phyloP scores from a whole-genome alignment of 495 filamentous ascomycete species.

The Thermochaetoides thermophila region DNA sequence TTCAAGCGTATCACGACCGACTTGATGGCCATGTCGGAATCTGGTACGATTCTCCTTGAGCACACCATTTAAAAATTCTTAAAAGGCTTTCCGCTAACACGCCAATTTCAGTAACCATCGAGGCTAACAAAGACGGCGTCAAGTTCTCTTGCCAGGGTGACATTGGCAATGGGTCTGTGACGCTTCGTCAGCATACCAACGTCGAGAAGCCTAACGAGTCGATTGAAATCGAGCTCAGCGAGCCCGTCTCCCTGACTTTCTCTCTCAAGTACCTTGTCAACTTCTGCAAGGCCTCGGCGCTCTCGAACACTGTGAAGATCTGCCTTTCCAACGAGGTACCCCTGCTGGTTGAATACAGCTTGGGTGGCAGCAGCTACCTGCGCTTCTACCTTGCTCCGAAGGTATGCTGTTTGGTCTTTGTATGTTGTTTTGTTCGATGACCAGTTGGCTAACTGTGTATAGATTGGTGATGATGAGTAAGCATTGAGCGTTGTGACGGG shows the following conservation, averaged over 20 bases:
- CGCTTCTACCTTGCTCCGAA: conserved; percentile 97
- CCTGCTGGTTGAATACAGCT: conserved; percentile 79
- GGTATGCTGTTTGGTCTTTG: conserved; percentile 32
- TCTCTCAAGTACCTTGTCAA: conserved; percentile 99
- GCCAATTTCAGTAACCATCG: conserved; percentile 62
- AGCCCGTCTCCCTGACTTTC: conserved; percentile 92
- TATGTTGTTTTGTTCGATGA: background rate
- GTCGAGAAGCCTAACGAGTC: conserved; percentile 81
- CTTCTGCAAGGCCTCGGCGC: conserved; percentile 92
- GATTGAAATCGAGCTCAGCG: conserved; percentile 76
- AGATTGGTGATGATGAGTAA: conserved; percentile 92
- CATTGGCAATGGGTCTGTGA: conserved; percentile 89
- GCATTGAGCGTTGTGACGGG: background rate
- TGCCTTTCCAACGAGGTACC: conserved; percentile 93
- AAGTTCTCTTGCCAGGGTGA: conserved; percentile 91
- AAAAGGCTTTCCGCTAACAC: too few species aligned
- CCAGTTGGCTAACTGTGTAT: conserved; percentile 4
- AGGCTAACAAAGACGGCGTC: conserved; percentile 92
- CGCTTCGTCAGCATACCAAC: conserved; percentile 75
- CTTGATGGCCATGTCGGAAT: conserved; percentile 81
- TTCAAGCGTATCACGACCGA: conserved; percentile 94
- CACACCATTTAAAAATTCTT: too few species aligned
- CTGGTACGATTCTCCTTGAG: too few species aligned
- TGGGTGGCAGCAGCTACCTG: conserved; percentile 72
- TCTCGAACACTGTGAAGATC: conserved; percentile 73